Evolutionary conservation across 805 yeast species (phyloP).

Genomic region (Metschnikowia continentalis): DNA sequence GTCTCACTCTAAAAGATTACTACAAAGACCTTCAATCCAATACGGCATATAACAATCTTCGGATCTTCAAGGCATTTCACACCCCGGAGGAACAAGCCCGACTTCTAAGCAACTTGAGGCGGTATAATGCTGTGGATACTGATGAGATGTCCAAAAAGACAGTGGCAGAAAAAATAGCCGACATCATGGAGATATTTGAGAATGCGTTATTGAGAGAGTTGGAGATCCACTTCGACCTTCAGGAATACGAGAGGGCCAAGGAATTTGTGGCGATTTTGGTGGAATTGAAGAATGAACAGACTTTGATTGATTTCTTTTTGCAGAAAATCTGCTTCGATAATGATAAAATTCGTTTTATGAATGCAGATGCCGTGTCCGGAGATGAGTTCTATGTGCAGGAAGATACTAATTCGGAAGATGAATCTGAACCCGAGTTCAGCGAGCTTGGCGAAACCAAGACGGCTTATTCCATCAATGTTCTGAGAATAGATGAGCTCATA

Average conservation of each 20-base stretch:
- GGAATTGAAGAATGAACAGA: conserved; percentile 37
- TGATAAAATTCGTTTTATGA: conserved; percentile 27
- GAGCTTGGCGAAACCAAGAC: background rate
- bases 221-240: conserved; percentile 50
- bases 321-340: conserved; percentile 41
- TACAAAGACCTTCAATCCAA: conserved; percentile 45
- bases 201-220: conserved; percentile 67
- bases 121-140: conserved; percentile 35
- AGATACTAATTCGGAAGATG: background rate
- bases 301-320: conserved; percentile 40
- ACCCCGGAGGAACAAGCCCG: conserved; percentile 52
- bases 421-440: background rate
- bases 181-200: conserved; percentile 64
- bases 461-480: conserved; percentile 10
- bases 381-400: conserved; percentile 21
- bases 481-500: conserved; percentile 23
- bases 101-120: conserved; percentile 37
- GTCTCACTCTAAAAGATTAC: conserved; percentile 37
- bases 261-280: conserved; percentile 33
- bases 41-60: conserved; percentile 38
- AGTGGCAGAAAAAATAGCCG: conserved; percentile 43
- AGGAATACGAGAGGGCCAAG: conserved; percentile 39
- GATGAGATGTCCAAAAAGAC: conserved; percentile 25
- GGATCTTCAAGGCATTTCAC: conserved; percentile 43
- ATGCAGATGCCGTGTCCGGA: conserved; percentile 25